phyloP scores from a whole-genome alignment of 148 eudicot genomes.

The Heliamphora exappendiculata region DNA sequence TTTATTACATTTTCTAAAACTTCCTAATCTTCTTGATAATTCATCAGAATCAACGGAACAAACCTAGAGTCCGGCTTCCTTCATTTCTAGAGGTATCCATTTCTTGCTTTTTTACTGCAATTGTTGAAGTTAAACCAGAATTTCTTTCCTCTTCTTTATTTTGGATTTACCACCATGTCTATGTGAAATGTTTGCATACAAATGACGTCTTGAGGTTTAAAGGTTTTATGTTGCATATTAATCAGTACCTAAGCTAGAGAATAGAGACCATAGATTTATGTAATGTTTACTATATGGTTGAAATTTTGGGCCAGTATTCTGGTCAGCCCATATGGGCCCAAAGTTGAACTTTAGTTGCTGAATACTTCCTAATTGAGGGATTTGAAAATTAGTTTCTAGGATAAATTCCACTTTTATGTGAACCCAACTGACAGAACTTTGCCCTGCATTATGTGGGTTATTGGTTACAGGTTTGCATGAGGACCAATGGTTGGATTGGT shows the following conservation, averaged over 20 bases:
- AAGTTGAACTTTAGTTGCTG: not conserved
- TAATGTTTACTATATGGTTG: not conserved
- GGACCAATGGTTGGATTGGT: not conserved
- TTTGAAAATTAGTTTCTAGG: not conserved
- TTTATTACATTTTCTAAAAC: constrained; percentile 57
- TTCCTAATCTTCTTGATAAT: constrained; percentile 65
- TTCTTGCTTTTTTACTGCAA: not conserved
- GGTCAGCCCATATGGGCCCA: not conserved
- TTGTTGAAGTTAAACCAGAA: not conserved
- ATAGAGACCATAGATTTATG: not conserved
- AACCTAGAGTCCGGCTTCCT: constrained; percentile 26
- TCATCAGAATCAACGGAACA: constrained; percentile 20
- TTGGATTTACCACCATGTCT: too few relatives aligned
- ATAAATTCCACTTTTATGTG: not conserved
- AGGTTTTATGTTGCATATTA: too few relatives aligned
- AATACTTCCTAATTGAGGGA: not conserved
- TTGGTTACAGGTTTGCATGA: not conserved
- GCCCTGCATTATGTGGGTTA: not conserved
- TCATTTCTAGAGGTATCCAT: constrained; percentile 37
- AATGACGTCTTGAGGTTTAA: too few relatives aligned
- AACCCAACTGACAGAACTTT: not conserved
- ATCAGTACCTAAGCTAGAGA: not conserved
- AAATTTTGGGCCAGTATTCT: not conserved
- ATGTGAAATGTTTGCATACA: too few relatives aligned
- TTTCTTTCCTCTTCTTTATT: not conserved